Evolutionary conservation across 768 basidiomycete genomes (phyloP).

Genomic region (Calvatia gigantea): DNA sequence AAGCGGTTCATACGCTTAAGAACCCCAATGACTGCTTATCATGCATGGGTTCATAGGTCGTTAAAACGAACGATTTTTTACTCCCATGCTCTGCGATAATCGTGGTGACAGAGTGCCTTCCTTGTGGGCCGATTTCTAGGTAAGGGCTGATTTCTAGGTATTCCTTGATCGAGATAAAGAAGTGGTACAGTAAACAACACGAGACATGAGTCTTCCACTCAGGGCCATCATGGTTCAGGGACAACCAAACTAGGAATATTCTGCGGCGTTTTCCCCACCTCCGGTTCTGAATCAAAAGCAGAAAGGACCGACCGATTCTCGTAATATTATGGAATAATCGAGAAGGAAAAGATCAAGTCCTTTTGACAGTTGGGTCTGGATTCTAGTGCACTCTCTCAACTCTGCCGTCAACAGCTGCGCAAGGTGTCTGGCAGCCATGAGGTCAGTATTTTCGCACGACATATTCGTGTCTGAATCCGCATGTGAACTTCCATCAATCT

Average conservation of each 20-base stretch:
- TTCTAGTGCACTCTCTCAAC: too few relatives aligned
- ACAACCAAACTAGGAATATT: neutral
- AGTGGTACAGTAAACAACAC: neutral
- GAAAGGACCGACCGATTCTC: too few relatives aligned
- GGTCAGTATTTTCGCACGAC: neutral
- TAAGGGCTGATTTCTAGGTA: too few relatives aligned
- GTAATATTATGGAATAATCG: too few relatives aligned
- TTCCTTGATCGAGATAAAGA: neutral
- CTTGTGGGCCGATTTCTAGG: neutral
- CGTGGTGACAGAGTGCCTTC: neutral
- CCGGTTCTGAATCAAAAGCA: neutral
- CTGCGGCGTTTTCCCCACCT: neutral
- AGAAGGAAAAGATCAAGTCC: neutral
- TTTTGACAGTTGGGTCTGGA: too few relatives aligned
- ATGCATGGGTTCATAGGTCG: neutral
- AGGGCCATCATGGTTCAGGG: neutral
- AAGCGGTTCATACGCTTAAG: too few relatives aligned
- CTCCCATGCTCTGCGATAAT: neutral
- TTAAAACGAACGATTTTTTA: neutral
- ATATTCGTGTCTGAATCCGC: neutral
- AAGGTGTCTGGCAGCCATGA: neutral
- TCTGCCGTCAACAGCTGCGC: neutral
- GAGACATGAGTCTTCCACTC: neutral
- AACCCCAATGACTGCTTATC: neutral
- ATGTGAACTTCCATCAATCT: slow-evolving; percentile 1